A percentile compares a stretch with the other conserved stretches of the same genome.
phyloP scores from a whole-genome alignment of 805 yeast genomes.

The Suhomyces vadensis region DNA sequence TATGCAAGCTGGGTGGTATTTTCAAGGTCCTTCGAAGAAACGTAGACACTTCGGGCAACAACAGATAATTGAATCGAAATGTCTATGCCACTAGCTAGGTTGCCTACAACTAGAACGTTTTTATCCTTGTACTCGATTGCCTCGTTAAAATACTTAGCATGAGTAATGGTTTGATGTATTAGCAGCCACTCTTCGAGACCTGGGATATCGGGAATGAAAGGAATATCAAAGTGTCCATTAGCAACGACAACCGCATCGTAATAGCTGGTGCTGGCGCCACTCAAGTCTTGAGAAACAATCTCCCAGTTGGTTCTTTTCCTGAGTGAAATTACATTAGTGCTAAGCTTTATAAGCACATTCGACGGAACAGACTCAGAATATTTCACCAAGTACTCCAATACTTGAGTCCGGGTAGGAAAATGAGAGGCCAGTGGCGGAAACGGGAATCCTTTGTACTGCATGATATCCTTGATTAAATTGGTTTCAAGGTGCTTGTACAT shows the following conservation, averaged over 20 bases:
- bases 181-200: slow-evolving; percentile 22
- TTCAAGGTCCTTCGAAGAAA: slow-evolving; percentile 9
- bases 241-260: slow-evolving; percentile 27
- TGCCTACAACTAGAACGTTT: slow-evolving; percentile 27
- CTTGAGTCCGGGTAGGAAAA: slow-evolving; percentile 20
- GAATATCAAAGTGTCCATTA: slow-evolving; percentile 27
- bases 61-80: slow-evolving; percentile 15
- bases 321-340: slow-evolving; percentile 14
- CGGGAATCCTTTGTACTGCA: slow-evolving; percentile 44
- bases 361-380: slow-evolving; percentile 18
- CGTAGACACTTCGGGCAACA: slow-evolving; percentile 15
- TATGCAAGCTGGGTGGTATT: background rate
- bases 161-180: slow-evolving; percentile 16
- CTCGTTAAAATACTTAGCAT: slow-evolving; percentile 22
- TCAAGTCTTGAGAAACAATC: background rate
- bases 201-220: slow-evolving; percentile 21
- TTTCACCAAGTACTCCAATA: slow-evolving; percentile 18
- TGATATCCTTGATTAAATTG: slow-evolving; percentile 44
- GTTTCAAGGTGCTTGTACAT: slow-evolving; percentile 34
- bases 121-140: slow-evolving; percentile 13
- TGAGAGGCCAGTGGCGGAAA: slow-evolving; percentile 13
- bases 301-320: slow-evolving; percentile 14
- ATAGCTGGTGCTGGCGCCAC: background rate
- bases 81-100: slow-evolving; percentile 27
- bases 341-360: slow-evolving; percentile 10